Base-by-base conservation (phyloP, 345 rosid species). In the Citrus glauca region DNA sequence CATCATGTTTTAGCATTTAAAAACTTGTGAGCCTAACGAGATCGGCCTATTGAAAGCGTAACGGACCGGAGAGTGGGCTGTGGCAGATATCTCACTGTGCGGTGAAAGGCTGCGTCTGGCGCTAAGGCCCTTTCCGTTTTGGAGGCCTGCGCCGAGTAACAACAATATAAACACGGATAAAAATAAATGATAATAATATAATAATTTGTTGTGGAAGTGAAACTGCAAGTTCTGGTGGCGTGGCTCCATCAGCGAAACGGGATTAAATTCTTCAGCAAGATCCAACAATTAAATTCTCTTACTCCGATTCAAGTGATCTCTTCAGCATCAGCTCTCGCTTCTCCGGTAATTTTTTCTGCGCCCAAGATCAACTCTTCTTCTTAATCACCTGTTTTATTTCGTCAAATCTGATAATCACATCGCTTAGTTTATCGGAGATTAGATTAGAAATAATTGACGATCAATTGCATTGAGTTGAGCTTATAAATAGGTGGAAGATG, bases 401-500 rank as follows among this genome's bases (percentile, higher is more conserved):
- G 22, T 53, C 22, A 17, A 35, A 66, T 35, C 48, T 20, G 19
- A 4, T 35, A 35, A 66, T 20, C 48, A 9, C 10, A 37, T 66
- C 48, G 70, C 68, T 7, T 14, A 64, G 5, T 30, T 30, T 32
- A 64, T 32, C 68, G 2, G 2, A 8, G 48, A 19, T 71, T 50
- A 7, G 16, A 50, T 50, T 30, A 13, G 8, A 9, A 17, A 53
- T 50, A 45, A 42, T 73, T 7, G 48, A 66, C 22, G 22, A 38
- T 64, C 30, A 20, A 38, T 66, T 78, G 65, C 69, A 9, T 66
- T 45, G 53, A 53, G 11, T 53, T 53, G 25, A 50, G 24, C 11
- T 22, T 17, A 14, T 45, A 11, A 45, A 13, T 3, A 74, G 27
- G 81, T 67, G 50, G 76, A 68, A 71, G 77, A 87, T 76, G 90